Evolutionary conservation across 2,329 filamentous ascomycete genomes (phyloP).

Genomic region (Botrytis byssoidea): DNA sequence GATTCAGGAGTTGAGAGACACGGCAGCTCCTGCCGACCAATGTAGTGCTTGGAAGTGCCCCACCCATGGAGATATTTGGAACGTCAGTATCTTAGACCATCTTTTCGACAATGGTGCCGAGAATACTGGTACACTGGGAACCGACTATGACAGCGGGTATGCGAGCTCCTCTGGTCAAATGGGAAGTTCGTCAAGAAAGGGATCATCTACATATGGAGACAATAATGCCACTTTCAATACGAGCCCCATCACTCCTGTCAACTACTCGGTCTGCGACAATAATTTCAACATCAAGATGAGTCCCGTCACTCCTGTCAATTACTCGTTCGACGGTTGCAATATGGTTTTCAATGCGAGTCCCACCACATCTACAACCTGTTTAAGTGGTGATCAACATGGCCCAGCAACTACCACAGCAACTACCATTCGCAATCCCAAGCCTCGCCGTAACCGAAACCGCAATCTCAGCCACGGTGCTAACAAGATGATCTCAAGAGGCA

Average conservation of each 20-base stretch:
- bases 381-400: too few relatives aligned
- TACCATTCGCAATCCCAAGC: not conserved
- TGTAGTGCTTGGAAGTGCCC: slow-evolving; percentile 8
- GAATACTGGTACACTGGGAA: not conserved
- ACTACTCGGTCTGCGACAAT: not conserved
- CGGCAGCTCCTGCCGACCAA: too few relatives aligned
- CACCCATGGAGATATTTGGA: not conserved
- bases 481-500: not conserved
- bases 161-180: not conserved
- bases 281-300: not conserved
- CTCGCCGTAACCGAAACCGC: not conserved
- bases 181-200: not conserved
- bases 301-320: not conserved
- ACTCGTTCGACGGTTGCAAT: too few relatives aligned
- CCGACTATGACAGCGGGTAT: not conserved
- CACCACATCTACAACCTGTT: not conserved
- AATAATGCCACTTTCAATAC: not conserved
- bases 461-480: not conserved
- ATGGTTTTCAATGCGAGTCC: not conserved
- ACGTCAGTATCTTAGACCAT: not conserved
- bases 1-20: not conserved
- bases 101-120: not conserved
- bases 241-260: not conserved
- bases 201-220: not conserved
- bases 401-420: not conserved